A percentile compares a stretch with the other conserved stretches of the same genome.
Evolutionary conservation across 73 alveolate species (phyloP).

Genomic region (Loxodes magnus): DNA sequence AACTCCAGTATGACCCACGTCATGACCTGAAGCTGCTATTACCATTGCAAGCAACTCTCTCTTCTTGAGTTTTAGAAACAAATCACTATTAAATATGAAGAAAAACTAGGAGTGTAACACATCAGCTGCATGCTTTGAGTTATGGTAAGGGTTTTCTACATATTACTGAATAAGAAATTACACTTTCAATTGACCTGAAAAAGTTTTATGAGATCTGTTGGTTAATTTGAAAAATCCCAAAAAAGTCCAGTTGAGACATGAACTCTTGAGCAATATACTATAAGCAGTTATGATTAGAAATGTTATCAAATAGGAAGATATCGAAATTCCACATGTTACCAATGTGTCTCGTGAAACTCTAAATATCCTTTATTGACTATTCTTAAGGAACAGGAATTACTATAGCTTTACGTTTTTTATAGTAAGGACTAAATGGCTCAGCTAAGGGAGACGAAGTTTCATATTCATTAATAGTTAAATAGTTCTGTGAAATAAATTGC

Average conservation of each 20-base stretch:
- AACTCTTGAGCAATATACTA: background rate
- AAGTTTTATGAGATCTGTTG: background rate
- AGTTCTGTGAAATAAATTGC: too few species aligned
- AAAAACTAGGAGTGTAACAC: conserved; percentile 35
- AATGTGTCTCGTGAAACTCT: conserved; percentile 1
- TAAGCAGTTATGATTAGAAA: background rate
- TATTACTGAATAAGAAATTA: too few species aligned
- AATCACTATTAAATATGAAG: background rate
- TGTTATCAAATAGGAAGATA: background rate
- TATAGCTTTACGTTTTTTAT: too few species aligned
- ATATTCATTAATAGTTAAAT: too few species aligned
- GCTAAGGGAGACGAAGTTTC: too few species aligned
- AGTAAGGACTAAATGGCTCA: too few species aligned
- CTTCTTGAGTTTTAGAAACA: too few species aligned
- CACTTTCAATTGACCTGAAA: background rate
- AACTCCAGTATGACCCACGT: conserved; percentile 3
- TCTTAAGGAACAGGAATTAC: too few species aligned
- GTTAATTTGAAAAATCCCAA: background rate
- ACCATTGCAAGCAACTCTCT: too few species aligned
- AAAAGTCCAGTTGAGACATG: background rate
- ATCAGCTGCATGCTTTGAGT: conserved; percentile 59
- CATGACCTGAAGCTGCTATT: conserved; percentile 5
- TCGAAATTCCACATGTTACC: conserved; percentile 11
- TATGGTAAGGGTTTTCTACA: conserved; percentile 39
- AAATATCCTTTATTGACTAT: too few species aligned